Base-by-base conservation (phyloP, 192 early-diverging fungal genomes). In the Coemansia sp. region DNA sequence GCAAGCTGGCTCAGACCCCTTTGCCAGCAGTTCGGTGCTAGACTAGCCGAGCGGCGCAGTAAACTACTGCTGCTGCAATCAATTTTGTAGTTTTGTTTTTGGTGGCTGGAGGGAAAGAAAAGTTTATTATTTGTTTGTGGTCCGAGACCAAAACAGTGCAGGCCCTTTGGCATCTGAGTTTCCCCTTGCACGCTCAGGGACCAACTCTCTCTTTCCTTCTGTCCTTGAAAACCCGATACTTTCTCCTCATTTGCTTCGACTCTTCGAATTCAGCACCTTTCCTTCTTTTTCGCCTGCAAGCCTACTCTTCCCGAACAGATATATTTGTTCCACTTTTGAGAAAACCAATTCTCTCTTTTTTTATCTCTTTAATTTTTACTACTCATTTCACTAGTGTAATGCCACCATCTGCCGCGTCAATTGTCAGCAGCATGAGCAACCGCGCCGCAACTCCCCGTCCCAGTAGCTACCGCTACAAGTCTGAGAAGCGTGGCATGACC, bases 401-500 rank as follows among this genome's bases (percentile, higher is more conserved):
- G 77, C 64, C 77, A 37, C 77, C 77, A 70, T 80, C 77, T 65
- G 71, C 77, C 37, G 71, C 77, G 14, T 80, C 77, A 67, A 80
- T 80, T 64, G 67, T 64, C 71, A 80, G 77, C 56, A 74, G 51
- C 58, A 62, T 72, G 69, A 78, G 72, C 71, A 65, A 67, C 23
- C 77, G 77, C 37, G 72, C 72, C 36, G 65, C 62, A 19, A 80
- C 77, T 3, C 74, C 82, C 56, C 72, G 82, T 8, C 82, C 82
- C 4, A 70, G 78, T 34, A 84, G 85, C 65, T 84, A 86, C 62
- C 78, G 93, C 51, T 85, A 94, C 85, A 97, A 97, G 85, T 95
- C 92, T 62, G 89, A 90, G 64, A 97, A 95, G 77, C 96, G 95
- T 82, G 95, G 94, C 62, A 88, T 99, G 66, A 89, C 90, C 68